Base-by-base conservation (phyloP, 169 alveolate species). In the Plasmodium sp. region DNA sequence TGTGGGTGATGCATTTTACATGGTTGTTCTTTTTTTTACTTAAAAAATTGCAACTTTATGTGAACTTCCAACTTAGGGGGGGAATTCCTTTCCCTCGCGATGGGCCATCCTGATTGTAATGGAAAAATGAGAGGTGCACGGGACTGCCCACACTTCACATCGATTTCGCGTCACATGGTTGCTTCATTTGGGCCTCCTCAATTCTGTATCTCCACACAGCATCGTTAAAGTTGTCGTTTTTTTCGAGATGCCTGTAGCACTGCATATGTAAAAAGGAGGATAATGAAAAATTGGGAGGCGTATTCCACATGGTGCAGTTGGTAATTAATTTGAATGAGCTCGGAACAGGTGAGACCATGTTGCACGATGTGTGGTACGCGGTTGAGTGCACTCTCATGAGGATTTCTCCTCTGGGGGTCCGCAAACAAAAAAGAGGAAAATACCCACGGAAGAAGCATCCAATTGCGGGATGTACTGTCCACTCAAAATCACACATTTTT, bases 211-310 rank as follows among this genome's bases (percentile, higher is more conserved):
- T 91, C 95, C 95, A 91, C 58, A 91, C 79, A 48, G 5, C 27
- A 67, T 91, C 84, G 43, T 81, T 81, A 58, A 91, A 91, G 73
- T 91, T 51, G 56, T 91, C 95, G 18, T 91, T 33, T 51, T 45
- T 73, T 51, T 91, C 84, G 16, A 91, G 92, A 45, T 67, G n/a
- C 77, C 80, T 91, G 41, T 91, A 91, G 80, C 95, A 91, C 92
- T 91, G 43, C 34, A 67, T 36, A 86, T 18, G 71, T 58, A 75
- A 77, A 86, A 86, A 86, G 54, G 34, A 0, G 27, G 34, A 9
- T 67, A 10, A 7, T 27, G 33, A 73, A 22, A 48, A 0, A 10
- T 48, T 9, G 3, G n/a, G 3, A 48, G n/a, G 4, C 58, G 10
- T 48, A 48, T 48, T 48, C 58, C n/a, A 48, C 2, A 48, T 9